phyloP scores from a whole-genome alignment of 192 early-diverging fungal species.

The Backusella luteola region DNA sequence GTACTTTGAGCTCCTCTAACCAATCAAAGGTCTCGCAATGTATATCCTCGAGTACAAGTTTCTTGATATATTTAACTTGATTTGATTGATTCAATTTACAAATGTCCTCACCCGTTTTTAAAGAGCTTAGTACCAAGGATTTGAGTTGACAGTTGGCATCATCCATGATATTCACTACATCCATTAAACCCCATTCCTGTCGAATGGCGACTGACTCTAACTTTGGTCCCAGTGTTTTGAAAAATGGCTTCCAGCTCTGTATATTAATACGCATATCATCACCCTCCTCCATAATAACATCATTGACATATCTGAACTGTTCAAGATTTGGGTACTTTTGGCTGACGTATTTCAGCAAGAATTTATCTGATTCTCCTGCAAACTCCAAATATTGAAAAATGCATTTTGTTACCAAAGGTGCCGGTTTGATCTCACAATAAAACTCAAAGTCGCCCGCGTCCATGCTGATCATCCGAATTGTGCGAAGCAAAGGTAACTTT shows the following conservation, averaged over 20 bases:
- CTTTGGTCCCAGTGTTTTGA: not conserved
- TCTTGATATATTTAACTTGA: not conserved
- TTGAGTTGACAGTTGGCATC: not conserved
- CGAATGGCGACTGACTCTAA: not conserved
- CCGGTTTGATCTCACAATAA: not conserved
- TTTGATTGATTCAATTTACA: not conserved
- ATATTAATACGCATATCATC: not conserved
- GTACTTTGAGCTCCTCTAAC: not conserved
- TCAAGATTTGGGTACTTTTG: not conserved
- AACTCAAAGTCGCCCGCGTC: not conserved
- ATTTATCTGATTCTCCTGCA: not conserved
- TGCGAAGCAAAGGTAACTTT: not conserved
- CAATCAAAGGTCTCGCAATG: not conserved
- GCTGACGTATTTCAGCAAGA: not conserved
- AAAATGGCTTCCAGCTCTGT: not conserved
- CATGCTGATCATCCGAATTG: not conserved
- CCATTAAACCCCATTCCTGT: not conserved
- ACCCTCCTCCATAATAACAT: not conserved
- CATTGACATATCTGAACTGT: not conserved
- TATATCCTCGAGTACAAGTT: not conserved
- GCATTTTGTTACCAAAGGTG: not conserved
- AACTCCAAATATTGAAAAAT: not conserved
- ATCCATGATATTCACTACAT: not conserved
- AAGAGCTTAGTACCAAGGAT: not conserved
- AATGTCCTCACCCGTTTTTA: not conserved